These are phyloP conservation scores for Sisymbrium irio DNA, from an alignment of 345 rosid species.

Conservation along the genomic window DNA sequence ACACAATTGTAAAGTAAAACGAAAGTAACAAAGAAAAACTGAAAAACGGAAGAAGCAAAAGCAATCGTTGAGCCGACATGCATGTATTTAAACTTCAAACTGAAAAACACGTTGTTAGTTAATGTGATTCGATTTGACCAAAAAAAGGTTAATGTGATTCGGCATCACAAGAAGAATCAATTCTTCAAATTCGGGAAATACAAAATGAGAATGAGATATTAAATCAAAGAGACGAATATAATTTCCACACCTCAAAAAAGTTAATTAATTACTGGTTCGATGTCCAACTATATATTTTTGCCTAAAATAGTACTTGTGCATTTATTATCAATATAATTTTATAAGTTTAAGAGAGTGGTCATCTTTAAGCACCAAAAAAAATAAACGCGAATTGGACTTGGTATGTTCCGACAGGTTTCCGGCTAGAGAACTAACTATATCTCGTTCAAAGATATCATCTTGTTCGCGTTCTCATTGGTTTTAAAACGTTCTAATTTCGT, in stretches of 20 bases:
- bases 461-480: constrained; percentile 27
- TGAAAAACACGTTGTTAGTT: constrained; percentile 27
- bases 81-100: constrained; percentile 17
- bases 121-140: constrained; percentile 12
- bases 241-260: constrained; percentile 7
- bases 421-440: constrained; percentile 23
- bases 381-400: neutral
- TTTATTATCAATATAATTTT: neutral
- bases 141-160: constrained; percentile 16
- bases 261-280: neutral
- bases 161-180: constrained; percentile 12
- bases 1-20: constrained; percentile 11
- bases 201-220: constrained; percentile 13
- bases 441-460: constrained; percentile 27
- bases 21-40: neutral
- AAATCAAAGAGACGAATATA: neutral
- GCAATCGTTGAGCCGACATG: constrained; percentile 22
- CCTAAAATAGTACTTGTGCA: constrained; percentile 7
- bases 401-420: constrained; percentile 32
- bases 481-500: neutral
- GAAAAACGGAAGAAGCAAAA: neutral
- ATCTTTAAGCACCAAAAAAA: neutral
- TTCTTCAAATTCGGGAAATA: constrained; percentile 14
- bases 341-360: constrained; percentile 1
- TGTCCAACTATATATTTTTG: neutral